Evolutionary conservation across 2,329 filamentous ascomycete species (phyloP).

Genomic region (Arthrinium phaeospermum): DNA sequence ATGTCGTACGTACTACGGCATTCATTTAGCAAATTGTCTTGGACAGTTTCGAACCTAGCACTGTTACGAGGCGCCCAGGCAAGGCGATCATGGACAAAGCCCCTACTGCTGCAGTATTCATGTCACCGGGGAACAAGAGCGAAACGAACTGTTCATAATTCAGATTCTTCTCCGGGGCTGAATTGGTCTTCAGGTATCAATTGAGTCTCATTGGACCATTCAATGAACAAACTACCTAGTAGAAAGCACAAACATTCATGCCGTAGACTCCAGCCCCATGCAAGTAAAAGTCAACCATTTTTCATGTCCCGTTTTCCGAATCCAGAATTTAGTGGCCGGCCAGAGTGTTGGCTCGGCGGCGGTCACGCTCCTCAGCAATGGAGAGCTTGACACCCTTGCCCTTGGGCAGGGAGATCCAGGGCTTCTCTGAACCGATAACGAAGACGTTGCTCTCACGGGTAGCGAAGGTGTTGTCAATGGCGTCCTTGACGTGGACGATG

Average conservation of each 20-base stretch:
- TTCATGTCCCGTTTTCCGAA: slow-evolving; percentile 32
- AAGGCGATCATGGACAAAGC: not conserved
- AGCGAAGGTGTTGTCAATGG: slow-evolving; percentile 99
- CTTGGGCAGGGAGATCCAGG: slow-evolving; percentile 99
- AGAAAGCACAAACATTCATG: slow-evolving; percentile 34
- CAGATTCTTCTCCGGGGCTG: slow-evolving; percentile 22
- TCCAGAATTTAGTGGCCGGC: slow-evolving; percentile 54
- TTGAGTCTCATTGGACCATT: slow-evolving; percentile 40
- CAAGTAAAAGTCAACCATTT: slow-evolving; percentile 39
- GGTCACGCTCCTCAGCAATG: slow-evolving; percentile 99
- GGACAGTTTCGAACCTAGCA: not conserved
- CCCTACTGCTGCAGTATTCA: not conserved
- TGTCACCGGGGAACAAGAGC: not conserved
- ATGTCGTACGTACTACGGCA: not conserved
- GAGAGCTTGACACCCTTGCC: slow-evolving; percentile 99
- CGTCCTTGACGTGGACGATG: slow-evolving; percentile 99
- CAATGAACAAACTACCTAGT: slow-evolving; percentile 35
- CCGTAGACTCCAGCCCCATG: slow-evolving; percentile 42
- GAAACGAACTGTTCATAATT: slow-evolving; percentile 14
- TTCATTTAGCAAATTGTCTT: not conserved
- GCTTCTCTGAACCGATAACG: slow-evolving; percentile 98
- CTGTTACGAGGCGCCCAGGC: not conserved
- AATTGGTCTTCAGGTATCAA: slow-evolving; percentile 34
- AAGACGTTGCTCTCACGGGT: slow-evolving; percentile 99
- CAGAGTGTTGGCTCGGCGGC: slow-evolving; percentile 74